Percentiles rank a stretch among this genome's conserved stretches.
These are phyloP conservation scores for Amphibolis antarctica DNA, from an alignment of 106 monocot species.

Conservation along the genomic window DNA sequence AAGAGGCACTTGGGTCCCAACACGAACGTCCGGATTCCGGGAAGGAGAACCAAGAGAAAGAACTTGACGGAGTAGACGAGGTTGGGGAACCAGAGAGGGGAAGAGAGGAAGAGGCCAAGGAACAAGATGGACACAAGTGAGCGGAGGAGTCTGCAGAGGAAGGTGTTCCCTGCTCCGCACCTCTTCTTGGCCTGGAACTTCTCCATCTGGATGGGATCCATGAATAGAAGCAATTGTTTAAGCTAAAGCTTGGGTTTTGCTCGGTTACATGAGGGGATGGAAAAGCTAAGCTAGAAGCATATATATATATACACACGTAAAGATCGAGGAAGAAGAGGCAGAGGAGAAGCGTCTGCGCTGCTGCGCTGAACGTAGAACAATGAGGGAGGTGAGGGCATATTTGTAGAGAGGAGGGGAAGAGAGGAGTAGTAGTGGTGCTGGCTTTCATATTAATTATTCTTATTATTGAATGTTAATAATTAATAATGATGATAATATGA, in stretches of 20 bases:
- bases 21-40: background rate
- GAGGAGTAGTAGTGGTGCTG: background rate
- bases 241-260: background rate
- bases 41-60: conserved; percentile 1
- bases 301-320: too few species aligned
- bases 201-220: conserved; percentile 19
- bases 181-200: conserved; percentile 21
- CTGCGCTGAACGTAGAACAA: conserved; percentile 2
- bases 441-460: background rate
- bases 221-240: background rate
- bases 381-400: conserved; percentile 1
- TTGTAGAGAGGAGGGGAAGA: conserved; percentile 1
- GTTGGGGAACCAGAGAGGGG: conserved; percentile 22
- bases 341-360: background rate
- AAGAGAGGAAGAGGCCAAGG: conserved; percentile 18
- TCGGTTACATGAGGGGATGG: background rate
- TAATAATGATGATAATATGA: too few species aligned
- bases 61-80: background rate
- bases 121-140: background rate
- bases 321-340: background rate
- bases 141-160: conserved; percentile 1
- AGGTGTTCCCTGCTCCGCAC: conserved; percentile 4
- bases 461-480: too few species aligned
- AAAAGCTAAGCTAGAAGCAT: too few species aligned
- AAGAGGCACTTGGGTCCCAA: conserved; percentile 19